Percentiles rank a stretch among this genome's conserved stretches.
Evolutionary conservation across 306 rosid species (phyloP).

Genomic region (Prunus fruticosa): DNA sequence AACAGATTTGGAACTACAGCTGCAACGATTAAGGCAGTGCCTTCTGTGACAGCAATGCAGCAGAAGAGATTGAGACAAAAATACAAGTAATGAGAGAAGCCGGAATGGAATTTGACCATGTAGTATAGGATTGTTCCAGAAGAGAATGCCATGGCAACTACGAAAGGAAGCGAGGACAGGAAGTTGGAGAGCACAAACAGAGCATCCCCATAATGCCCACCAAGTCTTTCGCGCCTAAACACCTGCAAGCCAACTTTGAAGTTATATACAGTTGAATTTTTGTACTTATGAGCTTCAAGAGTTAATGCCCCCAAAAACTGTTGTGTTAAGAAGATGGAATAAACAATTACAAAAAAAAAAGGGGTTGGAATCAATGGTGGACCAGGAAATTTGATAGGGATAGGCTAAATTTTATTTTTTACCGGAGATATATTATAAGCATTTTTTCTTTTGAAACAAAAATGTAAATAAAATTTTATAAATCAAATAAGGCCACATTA

Average conservation of each 20-base stretch:
- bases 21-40: slow-evolving; percentile 32
- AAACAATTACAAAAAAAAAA: too few relatives aligned
- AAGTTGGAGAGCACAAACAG: slow-evolving; percentile 40
- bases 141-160: slow-evolving; percentile 35
- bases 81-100: slow-evolving; percentile 35
- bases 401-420: too few relatives aligned
- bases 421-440: too few relatives aligned
- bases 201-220: slow-evolving; percentile 48
- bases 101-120: slow-evolving; percentile 50
- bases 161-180: slow-evolving; percentile 44
- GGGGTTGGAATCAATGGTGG: too few relatives aligned
- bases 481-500: too few relatives aligned
- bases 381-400: too few relatives aligned
- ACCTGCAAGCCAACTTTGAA: slow-evolving; percentile 25
- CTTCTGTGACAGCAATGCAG: slow-evolving; percentile 39
- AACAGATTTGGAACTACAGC: slow-evolving; percentile 39
- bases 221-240: slow-evolving; percentile 44
- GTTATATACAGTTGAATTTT: too few relatives aligned
- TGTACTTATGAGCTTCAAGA: too few relatives aligned
- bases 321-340: too few relatives aligned
- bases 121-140: slow-evolving; percentile 41
- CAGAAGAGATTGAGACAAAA: slow-evolving; percentile 46
- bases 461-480: too few relatives aligned
- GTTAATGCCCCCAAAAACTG: too few relatives aligned
- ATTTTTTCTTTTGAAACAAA: too few relatives aligned